Percentiles rank a stretch among this genome's conserved stretches.
These are phyloP conservation scores for Colletotrichum lupini DNA, from an alignment of 2,329 filamentous ascomycete species.

Conservation along the genomic window DNA sequence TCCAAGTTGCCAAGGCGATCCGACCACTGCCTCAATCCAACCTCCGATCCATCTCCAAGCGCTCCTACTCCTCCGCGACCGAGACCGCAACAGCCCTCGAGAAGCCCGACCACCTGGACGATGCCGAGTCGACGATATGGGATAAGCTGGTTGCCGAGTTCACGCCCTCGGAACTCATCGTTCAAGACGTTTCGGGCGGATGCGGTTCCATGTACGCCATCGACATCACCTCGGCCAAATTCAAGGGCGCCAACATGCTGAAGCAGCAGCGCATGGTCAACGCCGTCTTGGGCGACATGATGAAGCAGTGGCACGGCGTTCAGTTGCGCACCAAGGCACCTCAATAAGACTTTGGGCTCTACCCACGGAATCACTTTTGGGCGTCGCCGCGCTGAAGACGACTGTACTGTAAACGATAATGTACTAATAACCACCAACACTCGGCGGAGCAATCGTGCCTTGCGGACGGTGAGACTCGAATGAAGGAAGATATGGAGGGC, in stretches of 20 bases:
- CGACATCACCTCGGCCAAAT: conserved; percentile 77
- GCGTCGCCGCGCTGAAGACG: neutral
- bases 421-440: conserved; percentile 13
- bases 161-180: conserved; percentile 64
- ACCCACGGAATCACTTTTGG: neutral
- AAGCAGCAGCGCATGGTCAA: conserved; percentile 89
- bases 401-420: conserved; percentile 28
- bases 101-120: conserved; percentile 63
- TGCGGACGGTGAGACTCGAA: neutral
- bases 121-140: conserved; percentile 70
- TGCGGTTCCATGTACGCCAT: conserved; percentile 91
- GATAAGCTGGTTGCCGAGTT: conserved; percentile 62
- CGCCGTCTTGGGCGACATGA: conserved; percentile 76
- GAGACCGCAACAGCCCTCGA: conserved; percentile 38
- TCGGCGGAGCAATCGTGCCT: neutral
- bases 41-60: neutral
- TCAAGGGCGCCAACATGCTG: conserved; percentile 77
- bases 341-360: conserved; percentile 35
- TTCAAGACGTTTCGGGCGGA: conserved; percentile 84
- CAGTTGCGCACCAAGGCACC: conserved; percentile 78
- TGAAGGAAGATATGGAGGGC: neutral
- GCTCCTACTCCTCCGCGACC: conserved; percentile 20
- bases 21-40: neutral
- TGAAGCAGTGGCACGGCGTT: conserved; percentile 86
- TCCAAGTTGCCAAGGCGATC: too few relatives aligned